Percentiles rank a stretch among this genome's conserved stretches.
These are phyloP conservation scores for Phoma sp. DNA, from an alignment of 2,329 filamentous ascomycete species.

Conservation along the genomic window DNA sequence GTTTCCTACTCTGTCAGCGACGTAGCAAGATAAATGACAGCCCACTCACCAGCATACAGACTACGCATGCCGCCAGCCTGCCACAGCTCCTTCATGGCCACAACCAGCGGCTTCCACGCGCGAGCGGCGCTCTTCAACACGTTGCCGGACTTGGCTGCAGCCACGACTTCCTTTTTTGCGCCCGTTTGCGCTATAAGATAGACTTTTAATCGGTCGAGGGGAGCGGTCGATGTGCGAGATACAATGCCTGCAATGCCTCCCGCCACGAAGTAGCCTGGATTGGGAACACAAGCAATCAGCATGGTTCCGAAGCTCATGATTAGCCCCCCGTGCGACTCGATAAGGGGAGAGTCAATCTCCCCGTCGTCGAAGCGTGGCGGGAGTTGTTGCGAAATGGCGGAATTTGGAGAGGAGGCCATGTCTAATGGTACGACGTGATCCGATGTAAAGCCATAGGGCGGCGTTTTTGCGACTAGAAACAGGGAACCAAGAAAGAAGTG, in stretches of 20 bases:
- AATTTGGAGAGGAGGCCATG: slow-evolving; percentile 33
- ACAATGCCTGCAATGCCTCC: slow-evolving; percentile 94
- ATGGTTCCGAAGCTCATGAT: slow-evolving; percentile 50
- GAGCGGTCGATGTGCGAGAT: slow-evolving; percentile 93
- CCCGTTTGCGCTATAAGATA: slow-evolving; percentile 93
- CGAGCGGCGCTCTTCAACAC: slow-evolving; percentile 70
- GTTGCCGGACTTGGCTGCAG: slow-evolving; percentile 74
- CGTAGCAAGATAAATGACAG: neutral
- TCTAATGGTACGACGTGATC: slow-evolving; percentile 36
- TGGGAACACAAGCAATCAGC: slow-evolving; percentile 71
- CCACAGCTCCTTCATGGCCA: slow-evolving; percentile 81
- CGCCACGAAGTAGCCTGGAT: slow-evolving; percentile 97
- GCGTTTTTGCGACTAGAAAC: slow-evolving; percentile 67
- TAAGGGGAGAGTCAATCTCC: slow-evolving; percentile 33
- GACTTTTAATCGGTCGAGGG: slow-evolving; percentile 95
- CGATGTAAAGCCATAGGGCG: slow-evolving; percentile 45
- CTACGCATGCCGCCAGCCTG: slow-evolving; percentile 84
- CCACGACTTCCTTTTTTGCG: slow-evolving; percentile 64
- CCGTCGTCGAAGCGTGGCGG: slow-evolving; percentile 46
- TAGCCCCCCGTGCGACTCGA: slow-evolving; percentile 37
- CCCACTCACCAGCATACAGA: slow-evolving; percentile 82
- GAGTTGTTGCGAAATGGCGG: slow-evolving; percentile 40
- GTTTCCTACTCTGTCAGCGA: slow-evolving; percentile 69
- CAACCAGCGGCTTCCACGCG: slow-evolving; percentile 72
- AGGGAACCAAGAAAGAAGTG: slow-evolving; percentile 79